Conservation (phyloP, 176 grass and related monocot genomes). For the Canna indica region DNA sequence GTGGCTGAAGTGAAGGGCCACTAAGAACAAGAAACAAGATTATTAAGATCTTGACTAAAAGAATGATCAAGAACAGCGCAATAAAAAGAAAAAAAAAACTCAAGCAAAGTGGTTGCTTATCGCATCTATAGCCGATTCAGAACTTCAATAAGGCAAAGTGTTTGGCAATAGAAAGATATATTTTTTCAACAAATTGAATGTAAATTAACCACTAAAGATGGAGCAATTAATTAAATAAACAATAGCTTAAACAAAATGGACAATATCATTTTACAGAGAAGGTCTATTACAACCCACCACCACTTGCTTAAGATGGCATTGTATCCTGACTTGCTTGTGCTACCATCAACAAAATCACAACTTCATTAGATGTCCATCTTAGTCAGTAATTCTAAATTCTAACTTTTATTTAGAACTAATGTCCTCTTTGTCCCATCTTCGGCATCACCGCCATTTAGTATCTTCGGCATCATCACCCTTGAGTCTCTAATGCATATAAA, state of each 20-base stretch:
- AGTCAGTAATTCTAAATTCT: too few relatives aligned
- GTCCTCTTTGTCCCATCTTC: too few relatives aligned
- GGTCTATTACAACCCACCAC: not conserved
- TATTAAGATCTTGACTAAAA: conserved; percentile 6
- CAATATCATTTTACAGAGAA: not conserved
- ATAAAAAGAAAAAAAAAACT: conserved; percentile 38
- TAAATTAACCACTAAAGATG: not conserved
- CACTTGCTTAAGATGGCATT: not conserved
- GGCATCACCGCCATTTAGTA: too few relatives aligned
- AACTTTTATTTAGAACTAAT: too few relatives aligned
- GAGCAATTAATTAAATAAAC: not conserved
- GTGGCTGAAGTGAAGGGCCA: conserved; percentile 79
- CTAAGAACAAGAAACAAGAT: conserved; percentile 33
- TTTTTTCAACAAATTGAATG: not conserved
- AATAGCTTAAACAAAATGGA: not conserved
- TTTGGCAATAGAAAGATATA: conserved; percentile 23
- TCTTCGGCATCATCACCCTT: too few relatives aligned
- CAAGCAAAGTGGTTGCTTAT: conserved; percentile 80
- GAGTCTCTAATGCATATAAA: too few relatives aligned
- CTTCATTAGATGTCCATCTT: not conserved
- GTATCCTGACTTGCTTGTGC: not conserved
- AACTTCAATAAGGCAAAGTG: conserved; percentile 81
- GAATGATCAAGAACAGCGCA: not conserved
- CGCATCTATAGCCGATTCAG: conserved; percentile 86
- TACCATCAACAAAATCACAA: too few relatives aligned